Conservation (phyloP, 1,139 yeast genomes). For the Neolecta irregularis region DNA sequence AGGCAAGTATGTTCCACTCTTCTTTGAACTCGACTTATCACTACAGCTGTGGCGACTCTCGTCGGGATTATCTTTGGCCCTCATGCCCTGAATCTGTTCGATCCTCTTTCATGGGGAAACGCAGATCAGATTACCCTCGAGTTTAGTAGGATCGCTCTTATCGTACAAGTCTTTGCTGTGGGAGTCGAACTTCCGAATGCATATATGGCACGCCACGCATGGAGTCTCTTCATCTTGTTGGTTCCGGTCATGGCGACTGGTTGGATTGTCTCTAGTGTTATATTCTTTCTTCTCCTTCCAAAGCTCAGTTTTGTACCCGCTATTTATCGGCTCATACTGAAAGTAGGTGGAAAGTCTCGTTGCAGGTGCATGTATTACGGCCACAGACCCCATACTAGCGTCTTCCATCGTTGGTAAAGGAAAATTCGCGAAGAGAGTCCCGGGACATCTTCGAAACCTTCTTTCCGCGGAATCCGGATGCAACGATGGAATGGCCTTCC, state of each 20-base stretch:
- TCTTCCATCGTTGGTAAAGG: conserved; percentile 98
- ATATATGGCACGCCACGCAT: conserved; percentile 84
- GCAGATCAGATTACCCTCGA: conserved; percentile 74
- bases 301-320: conserved; percentile 43
- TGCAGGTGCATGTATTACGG: conserved; percentile 86
- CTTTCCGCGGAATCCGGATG: conserved; percentile 92
- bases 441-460: conserved; percentile 84
- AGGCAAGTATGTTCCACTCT: conserved; percentile 35
- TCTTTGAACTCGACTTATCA: background rate
- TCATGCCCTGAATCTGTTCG: conserved; percentile 43
- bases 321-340: conserved; percentile 18
- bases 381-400: conserved; percentile 94
- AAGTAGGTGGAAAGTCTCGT: conserved; percentile 49
- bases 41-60: conserved; percentile 57
- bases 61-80: conserved; percentile 92
- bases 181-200: conserved; percentile 92
- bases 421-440: conserved; percentile 90
- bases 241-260: conserved; percentile 91
- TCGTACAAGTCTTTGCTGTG: conserved; percentile 91
- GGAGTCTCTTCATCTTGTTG: conserved; percentile 59
- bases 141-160: conserved; percentile 70
- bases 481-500: conserved; percentile 97
- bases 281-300: conserved; percentile 74
- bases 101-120: conserved; percentile 6
- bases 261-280: conserved; percentile 77